Evolutionary conservation across 2,329 filamentous ascomycete genomes (phyloP), one percentile per base, ranked within the genome.

Genomic region (Pseudovirgaria hyperparasitica): DNA sequence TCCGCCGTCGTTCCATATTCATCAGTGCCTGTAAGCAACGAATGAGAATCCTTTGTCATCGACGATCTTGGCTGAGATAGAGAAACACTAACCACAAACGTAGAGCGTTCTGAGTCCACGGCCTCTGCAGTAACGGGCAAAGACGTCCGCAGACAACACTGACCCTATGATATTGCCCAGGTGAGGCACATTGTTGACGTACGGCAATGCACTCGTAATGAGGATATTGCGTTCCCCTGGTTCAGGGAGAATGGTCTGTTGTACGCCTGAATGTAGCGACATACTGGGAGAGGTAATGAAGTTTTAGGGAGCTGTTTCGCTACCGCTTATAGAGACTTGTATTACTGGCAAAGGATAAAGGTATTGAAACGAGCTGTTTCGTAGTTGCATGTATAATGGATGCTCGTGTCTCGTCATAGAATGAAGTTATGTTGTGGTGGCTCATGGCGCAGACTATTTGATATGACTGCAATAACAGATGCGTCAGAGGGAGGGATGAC

Each of bases 101-200:
- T 72, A 90, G 22, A 92, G 65, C 2, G 82, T 86, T 35, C 70
- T 77, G 40, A 73, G 64, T 27, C 75, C 77, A 41, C 80, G 70
- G 23, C 76, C 72, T 53, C 80, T 81, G 61, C 75, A 79, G 57
- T 77, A 87, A 40, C 75, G 71, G 22, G 46, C 34, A 35, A 57
- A 92, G 34, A 85, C 79, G 50, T 92, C 84, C 39, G 82, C 84
- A 33, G 74, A 81, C 41, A 92, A 66, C 23, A 90, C 80, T 42
- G 76, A 82, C 37, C 84, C 84, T 37, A 92, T 76, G 38, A 92
- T 74, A 57, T 92, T 92, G 35, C 84, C 84, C 42, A 92, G 61
- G 58, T 92, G 84, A 26, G 82, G 60, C 3, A 28, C 52, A 45
- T 72, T 72, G 47, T 72, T 72, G 19, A 79, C 76, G 44, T 90